Base-by-base conservation (phyloP, 164 flowering plant species). In the Chloranthus sessilifolius region DNA sequence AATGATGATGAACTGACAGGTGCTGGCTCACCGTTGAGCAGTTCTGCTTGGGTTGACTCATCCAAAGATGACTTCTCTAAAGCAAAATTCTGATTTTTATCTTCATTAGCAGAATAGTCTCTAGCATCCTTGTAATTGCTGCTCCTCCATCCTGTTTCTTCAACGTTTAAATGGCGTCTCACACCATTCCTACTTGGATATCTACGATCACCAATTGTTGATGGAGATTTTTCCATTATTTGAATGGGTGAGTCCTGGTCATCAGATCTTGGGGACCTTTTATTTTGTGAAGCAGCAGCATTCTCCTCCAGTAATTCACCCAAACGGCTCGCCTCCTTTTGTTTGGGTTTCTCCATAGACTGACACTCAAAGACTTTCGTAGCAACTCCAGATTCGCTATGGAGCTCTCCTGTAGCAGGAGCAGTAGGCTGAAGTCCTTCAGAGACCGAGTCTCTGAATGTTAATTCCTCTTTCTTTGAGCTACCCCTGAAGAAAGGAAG, bases 191-290 rank as follows among this genome's bases (percentile, higher is more conserved):
- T 73, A 41, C 59, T 77, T 21, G 55, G 52, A 47, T 72, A 64
- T 50, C 78, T 71, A 19, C 78, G 72, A 21, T 84, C 94, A 27
- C 58, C 41, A 62, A 70, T 73, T n/a, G 78, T 56, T 19, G 95
- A 74, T 42, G 91, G 87, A 35, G 91, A 81, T 56, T 74, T 76
- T 23, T 85, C 85, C n/a, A 38, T 43, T 52, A 74, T 40, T 28
- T 34, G 68, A 62, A 57, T 22, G 19, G 95, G 82, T 40, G 88
- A 76, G 42, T 63, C 69, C 47, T 68, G 82, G 28, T 66, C 47
- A 53, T 67, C 74, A 9, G 70, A 51, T 51, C 61, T 66, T 14
- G 74, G 72, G 24, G 79, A 76, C 65, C 78, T 76, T 51, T 81
- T 85, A 53, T 5, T 36, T n/a, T 21, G 36, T 17, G 39, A 33